Base-by-base conservation (phyloP, 495 filamentous ascomycete species). In the Penicillium lividum region DNA sequence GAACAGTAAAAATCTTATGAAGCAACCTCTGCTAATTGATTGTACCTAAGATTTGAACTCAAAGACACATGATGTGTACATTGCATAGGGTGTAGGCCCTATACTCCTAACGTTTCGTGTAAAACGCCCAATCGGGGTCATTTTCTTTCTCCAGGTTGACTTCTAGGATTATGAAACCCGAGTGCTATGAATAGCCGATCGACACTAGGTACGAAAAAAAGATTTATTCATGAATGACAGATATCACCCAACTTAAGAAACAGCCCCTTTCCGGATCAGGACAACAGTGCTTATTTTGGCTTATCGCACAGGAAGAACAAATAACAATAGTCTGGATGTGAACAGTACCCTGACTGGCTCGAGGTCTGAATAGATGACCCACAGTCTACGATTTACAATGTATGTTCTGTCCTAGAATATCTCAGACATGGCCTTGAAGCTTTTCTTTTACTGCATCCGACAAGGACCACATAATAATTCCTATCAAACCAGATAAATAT, bases 401-500 rank as follows among this genome's bases (percentile, higher is more conserved):
- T 6, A 15, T 13, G 28, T 9, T 6, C 13, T 48, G 7, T n/a
- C 7, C 29, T 33, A 9, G 30, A 29, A 7, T n/a, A n/a, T 11
- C 29, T 33, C 28, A 49, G 46, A 30, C 6, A 36, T 40, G 16
- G 54, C 16, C 27, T n/a, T 29, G 13, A 43, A 43, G 36, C 16
- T 43, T 16, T n/a, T 11, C 33, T 13, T 27, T 52, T 36, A 38
- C 52, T 64, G 66, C 59, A 62, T 69, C 46, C 59, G 54, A 64
- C 45, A 33, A 57, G 42, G 28, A 36, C 33, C 18, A 31, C 25
- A 53, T 46, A n/a, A 29, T 36, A 16, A 51, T 28, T 7, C 36
- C 51, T 51, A 15, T 53, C 30, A 46, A 43, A 51, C 33, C 48
- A 11, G 63, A 56, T 63, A 70, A 68, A 56, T 62, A 61, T 68